phyloP scores from a whole-genome alignment of 2,329 filamentous ascomycete species.

The Neocatenulostroma microsporum region DNA sequence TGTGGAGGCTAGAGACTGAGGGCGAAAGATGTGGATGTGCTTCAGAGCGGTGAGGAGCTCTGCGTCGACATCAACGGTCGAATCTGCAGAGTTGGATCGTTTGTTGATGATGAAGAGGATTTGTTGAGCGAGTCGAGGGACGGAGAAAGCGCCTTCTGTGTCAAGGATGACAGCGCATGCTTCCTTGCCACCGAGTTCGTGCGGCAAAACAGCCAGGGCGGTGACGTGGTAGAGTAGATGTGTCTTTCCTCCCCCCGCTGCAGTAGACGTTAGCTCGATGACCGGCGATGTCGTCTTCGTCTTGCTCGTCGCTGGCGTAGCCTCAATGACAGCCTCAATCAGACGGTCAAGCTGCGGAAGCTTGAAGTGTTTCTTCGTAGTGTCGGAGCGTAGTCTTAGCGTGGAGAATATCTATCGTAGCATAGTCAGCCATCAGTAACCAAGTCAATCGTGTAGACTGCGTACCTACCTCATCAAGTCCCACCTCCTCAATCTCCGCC shows the following conservation, averaged over 20 bases:
- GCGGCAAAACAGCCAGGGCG: slow-evolving; percentile 45
- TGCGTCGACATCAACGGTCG: slow-evolving; percentile 8
- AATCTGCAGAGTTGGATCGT: slow-evolving; percentile 1
- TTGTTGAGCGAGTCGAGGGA: slow-evolving; percentile 38
- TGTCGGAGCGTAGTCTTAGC: slow-evolving; percentile 24
- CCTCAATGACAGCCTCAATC: slow-evolving; percentile 15
- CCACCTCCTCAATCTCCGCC: slow-evolving; percentile 42
- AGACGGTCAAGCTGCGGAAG: slow-evolving; percentile 42
- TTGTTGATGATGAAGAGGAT: slow-evolving; percentile 25
- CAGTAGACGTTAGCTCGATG: slow-evolving; percentile 48
- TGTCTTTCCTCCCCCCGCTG: slow-evolving; percentile 49
- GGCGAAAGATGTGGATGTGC: slow-evolving; percentile 54
- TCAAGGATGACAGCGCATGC: slow-evolving; percentile 50
- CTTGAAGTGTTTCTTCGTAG: slow-evolving; percentile 29
- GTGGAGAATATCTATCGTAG: slow-evolving; percentile 34
- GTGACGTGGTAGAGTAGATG: slow-evolving; percentile 52
- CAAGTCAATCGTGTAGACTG: too few species aligned
- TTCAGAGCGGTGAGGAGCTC: slow-evolving; percentile 37
- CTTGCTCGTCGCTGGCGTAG: slow-evolving; percentile 9
- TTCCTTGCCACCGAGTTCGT: slow-evolving; percentile 38
- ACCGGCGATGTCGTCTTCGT: slow-evolving; percentile 27
- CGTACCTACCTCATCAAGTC: slow-evolving; percentile 43
- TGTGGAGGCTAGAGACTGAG: slow-evolving; percentile 44
- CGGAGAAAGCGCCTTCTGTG: slow-evolving; percentile 47
- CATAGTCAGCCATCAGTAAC: slow-evolving; percentile 7